Base-by-base conservation (phyloP, 108 stramenopile species). In the Licmophora abbreviata region DNA sequence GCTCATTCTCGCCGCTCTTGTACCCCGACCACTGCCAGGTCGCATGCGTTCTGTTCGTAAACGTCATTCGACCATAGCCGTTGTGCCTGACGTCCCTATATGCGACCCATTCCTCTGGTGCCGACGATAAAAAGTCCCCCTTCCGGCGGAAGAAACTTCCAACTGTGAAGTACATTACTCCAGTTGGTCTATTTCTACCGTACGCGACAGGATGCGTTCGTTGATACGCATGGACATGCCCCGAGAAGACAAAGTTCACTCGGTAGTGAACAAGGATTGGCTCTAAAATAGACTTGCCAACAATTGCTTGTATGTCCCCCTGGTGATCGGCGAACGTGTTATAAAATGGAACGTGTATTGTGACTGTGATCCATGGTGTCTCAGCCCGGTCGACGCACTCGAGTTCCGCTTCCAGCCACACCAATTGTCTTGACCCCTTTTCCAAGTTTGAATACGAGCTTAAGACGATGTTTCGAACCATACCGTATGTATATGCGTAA, bases 221-320 rank as follows among this genome's bases (percentile, higher is more conserved):
- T 53, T 79, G 77, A 51, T 92, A 95, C 36, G 88, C 88, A 70
- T 97, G 95, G 44, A 94, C 74, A 61, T 97, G 95, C 23, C 93
- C 95, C 11, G 69, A 61, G 40, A 97, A 66, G 10, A 90, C 85
- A 27, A 92, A 43, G 63, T 97, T 93, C 25, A 95, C 95, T 24
- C 60, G 38, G 59, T 94, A 59, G 40, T 80, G 44, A 25, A 77
- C 56, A 55, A 95, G 69, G 32, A 95, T 47, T 0, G 85, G 88
- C 66, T 97, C 92, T 45, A 95, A 54, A 45, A 78, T 66, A 29
- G 67, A 48, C 3, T 64, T 62, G 37, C 85, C 82, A 18, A 73
- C 69, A 29, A 79, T 47, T 17, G 69, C 68, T 51, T 79, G 84
- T 9, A 61, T 56, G 55, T 91, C 84, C 12, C 63, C 30, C 15